Conservation (phyloP, 495 filamentous ascomycete species). For the Xylaria curta region DNA sequence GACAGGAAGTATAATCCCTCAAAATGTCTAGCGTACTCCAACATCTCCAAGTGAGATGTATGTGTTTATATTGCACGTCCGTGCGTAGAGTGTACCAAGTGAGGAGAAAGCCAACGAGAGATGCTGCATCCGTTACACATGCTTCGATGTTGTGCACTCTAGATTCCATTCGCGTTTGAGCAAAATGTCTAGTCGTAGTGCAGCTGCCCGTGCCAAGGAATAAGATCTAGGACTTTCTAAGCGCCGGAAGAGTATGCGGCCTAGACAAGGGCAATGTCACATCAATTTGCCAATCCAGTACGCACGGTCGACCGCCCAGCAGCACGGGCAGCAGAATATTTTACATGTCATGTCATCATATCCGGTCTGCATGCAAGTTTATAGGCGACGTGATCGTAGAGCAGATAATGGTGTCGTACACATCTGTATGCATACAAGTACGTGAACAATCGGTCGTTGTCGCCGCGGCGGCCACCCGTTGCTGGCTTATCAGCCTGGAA, state of each 20-base stretch:
- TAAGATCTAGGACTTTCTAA: conserved; percentile 8
- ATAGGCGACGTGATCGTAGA: conserved; percentile 16
- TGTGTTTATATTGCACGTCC: conserved; percentile 11
- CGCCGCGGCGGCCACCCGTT: conserved; percentile 14
- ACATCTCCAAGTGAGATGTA: not conserved
- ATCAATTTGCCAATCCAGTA: not conserved
- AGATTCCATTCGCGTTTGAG: conserved; percentile 10
- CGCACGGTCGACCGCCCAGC: conserved; percentile 21
- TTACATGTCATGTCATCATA: conserved; percentile 19
- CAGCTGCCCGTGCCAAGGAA: conserved; percentile 20
- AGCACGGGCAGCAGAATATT: not conserved
- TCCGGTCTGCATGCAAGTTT: conserved; percentile 17
- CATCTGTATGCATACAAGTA: conserved; percentile 19
- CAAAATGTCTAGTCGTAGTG: conserved; percentile 14
- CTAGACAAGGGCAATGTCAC: conserved; percentile 5
- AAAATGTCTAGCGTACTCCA: conserved; percentile 1
- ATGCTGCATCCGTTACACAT: conserved; percentile 2
- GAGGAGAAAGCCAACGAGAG: conserved; percentile 7
- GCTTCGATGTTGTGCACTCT: not conserved
- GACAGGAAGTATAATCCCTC: not conserved
- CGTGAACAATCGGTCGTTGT: conserved; percentile 19
- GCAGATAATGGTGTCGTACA: not conserved
- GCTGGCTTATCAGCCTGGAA: conserved; percentile 10
- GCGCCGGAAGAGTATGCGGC: conserved; percentile 10
- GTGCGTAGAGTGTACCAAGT: conserved; percentile 18